These are phyloP conservation scores for Peronosclerospora sorghi DNA, from an alignment of 352 stramenopile genomes.

Conservation along the genomic window DNA sequence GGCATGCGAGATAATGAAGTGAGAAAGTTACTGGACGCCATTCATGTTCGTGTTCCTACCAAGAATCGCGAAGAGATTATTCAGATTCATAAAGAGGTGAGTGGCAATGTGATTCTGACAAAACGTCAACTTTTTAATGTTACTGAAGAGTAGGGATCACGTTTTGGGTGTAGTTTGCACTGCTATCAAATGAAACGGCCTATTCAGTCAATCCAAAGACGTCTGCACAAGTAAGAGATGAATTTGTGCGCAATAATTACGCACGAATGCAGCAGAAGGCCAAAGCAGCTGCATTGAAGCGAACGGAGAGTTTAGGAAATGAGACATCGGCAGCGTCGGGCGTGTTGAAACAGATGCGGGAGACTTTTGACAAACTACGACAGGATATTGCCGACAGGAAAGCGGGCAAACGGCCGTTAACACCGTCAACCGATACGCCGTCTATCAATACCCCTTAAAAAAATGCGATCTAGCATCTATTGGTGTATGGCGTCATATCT, in stretches of 20 bases:
- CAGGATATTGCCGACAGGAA: conserved; percentile 59
- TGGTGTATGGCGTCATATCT: conserved; percentile 61
- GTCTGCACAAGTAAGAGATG: conserved; percentile 38
- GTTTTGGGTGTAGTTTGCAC: conserved; percentile 69
- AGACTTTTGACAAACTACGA: conserved; percentile 63
- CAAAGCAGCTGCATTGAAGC: conserved; percentile 28
- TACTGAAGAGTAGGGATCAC: no score
- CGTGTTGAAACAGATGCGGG: conserved; percentile 49
- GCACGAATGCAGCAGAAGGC: conserved; percentile 53
- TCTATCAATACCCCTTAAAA: conserved; percentile 7
- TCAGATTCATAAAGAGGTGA: conserved; percentile 82
- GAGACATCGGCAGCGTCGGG: conserved; percentile 21
- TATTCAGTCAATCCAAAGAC: conserved; percentile 74
- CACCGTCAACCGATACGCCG: conserved; percentile 8
- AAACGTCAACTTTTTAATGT: no score
- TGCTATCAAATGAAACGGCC: conserved; percentile 67
- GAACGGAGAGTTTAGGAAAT: conserved; percentile 8
- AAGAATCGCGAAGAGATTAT: conserved; percentile 81
- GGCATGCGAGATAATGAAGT: conserved; percentile 82
- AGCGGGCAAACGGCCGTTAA: conserved; percentile 20
- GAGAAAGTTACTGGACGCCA: conserved; percentile 56
- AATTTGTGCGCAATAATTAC: conserved; percentile 62
- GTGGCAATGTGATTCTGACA: no score
- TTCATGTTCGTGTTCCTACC: conserved; percentile 42
- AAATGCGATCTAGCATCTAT: conserved; percentile 14